Conservation (phyloP, 306 rosid genomes). For the Trichosanthes cucumerina region DNA sequence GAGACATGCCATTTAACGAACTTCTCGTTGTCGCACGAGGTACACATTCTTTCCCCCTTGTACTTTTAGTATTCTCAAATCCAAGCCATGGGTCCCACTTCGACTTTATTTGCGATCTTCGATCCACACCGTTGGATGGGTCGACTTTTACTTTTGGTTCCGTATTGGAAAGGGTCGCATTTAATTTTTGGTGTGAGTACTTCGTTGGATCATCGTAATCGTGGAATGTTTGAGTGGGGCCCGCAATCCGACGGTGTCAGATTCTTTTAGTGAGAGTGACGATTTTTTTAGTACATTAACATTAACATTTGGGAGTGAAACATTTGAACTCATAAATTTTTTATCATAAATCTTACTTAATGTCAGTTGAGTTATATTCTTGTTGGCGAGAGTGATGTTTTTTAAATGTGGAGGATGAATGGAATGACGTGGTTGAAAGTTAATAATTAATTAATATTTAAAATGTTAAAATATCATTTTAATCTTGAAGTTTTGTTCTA, state of each 20-base stretch:
- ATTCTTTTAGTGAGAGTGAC: no score
- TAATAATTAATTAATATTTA: no score
- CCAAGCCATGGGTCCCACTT: background rate
- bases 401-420: no score
- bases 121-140: background rate
- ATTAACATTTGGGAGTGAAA: no score
- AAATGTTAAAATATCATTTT: no score
- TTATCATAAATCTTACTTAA: no score
- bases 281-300: no score
- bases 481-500: no score
- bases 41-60: background rate
- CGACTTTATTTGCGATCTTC: background rate
- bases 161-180: background rate
- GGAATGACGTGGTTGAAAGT: no score
- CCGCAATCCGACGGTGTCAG: background rate
- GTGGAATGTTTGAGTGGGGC: background rate
- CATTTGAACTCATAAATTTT: no score
- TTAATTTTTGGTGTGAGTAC: background rate
- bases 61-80: background rate
- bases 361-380: no score
- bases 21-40: constrained; percentile 83
- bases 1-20: constrained; percentile 82
- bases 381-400: no score
- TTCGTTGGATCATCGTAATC: background rate
- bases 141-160: background rate